Base-by-base conservation (phyloP, 1,284 basidiomycete species). In the Papiliotrema fonsecae region DNA sequence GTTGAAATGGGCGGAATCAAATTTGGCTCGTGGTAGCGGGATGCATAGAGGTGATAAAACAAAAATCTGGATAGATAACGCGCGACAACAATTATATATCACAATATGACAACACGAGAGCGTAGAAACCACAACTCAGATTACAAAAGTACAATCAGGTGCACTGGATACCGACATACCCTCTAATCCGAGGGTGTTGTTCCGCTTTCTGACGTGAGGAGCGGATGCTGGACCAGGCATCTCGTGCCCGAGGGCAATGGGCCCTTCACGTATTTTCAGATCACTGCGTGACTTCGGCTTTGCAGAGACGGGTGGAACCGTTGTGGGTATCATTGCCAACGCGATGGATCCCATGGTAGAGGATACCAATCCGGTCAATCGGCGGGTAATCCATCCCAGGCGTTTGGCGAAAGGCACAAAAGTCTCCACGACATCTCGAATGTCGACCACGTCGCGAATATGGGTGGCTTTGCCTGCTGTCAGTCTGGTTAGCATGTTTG, bases 351-450 rank as follows among this genome's bases (percentile, higher is more conserved):
- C 68, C 1, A 69, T 32, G 1, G 54, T 52, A 18, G 60, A 57
- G 4, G 58, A 55, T 11, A 68, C 49, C 4, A 67, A 38, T 6
- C 69, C 69, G 1, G 60, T 57, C 5, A 69, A 3, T 7, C 61
- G 60, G 4, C 66, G 36, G 0, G 63, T 62, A 16, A 69, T 37
- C 60, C 65, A 65, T 22, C 51, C 57, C 37, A 69, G 38, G 13
- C 63, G 56, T 46, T 65, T 69, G 50, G 66, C 69, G 42, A 74
- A 68, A 3, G 72, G 72, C 5, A 74, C 66, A 31, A 74, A 56
- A 6, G 64, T 64, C 51, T 74, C 70, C 38, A 69, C 57, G 9
- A 63, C 52, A 45, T 74, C 69, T 42, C 64, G 57, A 10, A 74
- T 49, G 48, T 72, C 70, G 35, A 74, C 58, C 2, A 62, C 48